Percentiles rank a stretch among this genome's conserved stretches.
Conservation (phyloP, 1,284 basidiomycete species). For the Moesziomyces globuligerus region DNA sequence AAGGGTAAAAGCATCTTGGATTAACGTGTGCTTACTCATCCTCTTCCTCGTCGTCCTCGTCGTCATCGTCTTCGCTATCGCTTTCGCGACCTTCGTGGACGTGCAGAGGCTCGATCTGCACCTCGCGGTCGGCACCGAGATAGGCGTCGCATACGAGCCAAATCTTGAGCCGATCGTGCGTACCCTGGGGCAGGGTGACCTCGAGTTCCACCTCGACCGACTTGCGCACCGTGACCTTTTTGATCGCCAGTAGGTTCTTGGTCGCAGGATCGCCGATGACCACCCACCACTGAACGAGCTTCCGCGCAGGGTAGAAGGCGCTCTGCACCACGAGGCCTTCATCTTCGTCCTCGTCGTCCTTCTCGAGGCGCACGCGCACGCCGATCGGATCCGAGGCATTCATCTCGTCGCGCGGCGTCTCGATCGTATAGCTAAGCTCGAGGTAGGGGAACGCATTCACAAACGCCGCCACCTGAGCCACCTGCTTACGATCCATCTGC, state of each 20-base stretch:
- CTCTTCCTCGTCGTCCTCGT: constrained; percentile 24
- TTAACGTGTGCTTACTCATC: too few relatives aligned
- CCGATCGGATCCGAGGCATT: constrained; percentile 78
- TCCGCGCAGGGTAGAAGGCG: constrained; percentile 88
- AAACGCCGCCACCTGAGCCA: constrained; percentile 73
- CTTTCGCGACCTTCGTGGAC: constrained; percentile 58
- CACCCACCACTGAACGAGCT: constrained; percentile 97
- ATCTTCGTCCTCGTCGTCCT: constrained; percentile 82
- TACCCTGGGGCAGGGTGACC: constrained; percentile 79
- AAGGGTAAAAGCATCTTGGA: too few relatives aligned
- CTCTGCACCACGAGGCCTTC: constrained; percentile 80
- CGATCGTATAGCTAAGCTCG: constrained; percentile 82
- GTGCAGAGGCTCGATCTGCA: constrained; percentile 46
- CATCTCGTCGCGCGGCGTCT: constrained; percentile 71
- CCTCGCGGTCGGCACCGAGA: constrained; percentile 63
- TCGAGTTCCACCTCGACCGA: constrained; percentile 82
- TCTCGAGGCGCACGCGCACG: constrained; percentile 82
- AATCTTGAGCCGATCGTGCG: constrained; percentile 80
- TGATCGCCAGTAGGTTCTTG: constrained; percentile 86
- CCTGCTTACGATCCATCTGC: constrained; percentile 82
- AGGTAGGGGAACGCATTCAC: constrained; percentile 71
- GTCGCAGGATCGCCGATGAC: constrained; percentile 83
- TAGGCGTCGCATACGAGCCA: constrained; percentile 95
- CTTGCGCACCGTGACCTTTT: constrained; percentile 85
- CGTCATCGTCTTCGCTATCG: constrained; percentile 52